A percentile compares a stretch with the other conserved stretches of the same genome.
These are phyloP conservation scores for Straminergon stramineum DNA, from an alignment of 225 moss, liverwort and hornwort species.

Conservation along the genomic window DNA sequence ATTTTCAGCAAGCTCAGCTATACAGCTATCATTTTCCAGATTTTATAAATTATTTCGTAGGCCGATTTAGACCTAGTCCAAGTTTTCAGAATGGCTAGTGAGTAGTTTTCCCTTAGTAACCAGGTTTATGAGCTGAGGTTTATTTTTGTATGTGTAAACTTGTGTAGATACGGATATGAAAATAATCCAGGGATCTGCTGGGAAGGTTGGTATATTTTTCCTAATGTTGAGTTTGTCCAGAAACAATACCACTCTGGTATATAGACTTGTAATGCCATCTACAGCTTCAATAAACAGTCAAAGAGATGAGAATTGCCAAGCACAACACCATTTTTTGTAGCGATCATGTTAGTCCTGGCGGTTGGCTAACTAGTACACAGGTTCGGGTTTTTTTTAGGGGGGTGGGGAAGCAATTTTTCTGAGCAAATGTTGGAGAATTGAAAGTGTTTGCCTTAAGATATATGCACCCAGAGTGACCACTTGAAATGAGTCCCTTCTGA, in stretches of 20 bases:
- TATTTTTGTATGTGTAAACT: constrained; percentile 3
- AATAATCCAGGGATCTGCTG: constrained; percentile 1
- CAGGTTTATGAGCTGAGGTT: constrained; percentile 1
- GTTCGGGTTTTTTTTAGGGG: neutral
- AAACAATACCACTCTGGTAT: neutral
- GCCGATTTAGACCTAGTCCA: neutral
- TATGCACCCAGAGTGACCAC: neutral
- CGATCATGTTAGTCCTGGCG: neutral
- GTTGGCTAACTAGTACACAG: neutral
- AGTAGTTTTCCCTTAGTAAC: neutral
- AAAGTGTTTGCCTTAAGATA: neutral
- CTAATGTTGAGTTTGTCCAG: neutral
- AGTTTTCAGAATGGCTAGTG: neutral
- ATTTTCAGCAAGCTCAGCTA: neutral
- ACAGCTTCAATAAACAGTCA: neutral
- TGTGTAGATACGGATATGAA: constrained; percentile 14
- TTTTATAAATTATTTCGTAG: neutral
- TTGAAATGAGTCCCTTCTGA: neutral
- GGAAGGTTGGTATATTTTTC: neutral
- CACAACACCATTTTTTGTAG: neutral
- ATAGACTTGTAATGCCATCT: neutral
- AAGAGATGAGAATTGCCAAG: neutral
- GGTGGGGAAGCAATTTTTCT: neutral
- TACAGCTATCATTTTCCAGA: neutral
- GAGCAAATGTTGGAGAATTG: neutral